Conservation (phyloP, 805 yeast species). For the Yamadazyma insecticola region DNA sequence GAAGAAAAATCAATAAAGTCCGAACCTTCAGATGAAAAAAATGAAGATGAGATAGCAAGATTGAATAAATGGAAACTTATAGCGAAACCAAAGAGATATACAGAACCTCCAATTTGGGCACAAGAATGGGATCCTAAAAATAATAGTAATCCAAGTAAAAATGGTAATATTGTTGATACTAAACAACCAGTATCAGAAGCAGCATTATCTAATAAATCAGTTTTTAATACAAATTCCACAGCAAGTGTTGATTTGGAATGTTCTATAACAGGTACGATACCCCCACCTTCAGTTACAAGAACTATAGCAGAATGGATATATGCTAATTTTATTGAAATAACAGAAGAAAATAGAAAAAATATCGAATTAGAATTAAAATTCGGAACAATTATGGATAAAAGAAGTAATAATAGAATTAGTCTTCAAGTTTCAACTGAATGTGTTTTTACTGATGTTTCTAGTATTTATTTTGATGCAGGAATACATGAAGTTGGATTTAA, state of each 20-base stretch:
- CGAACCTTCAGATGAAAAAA: conserved; percentile 6
- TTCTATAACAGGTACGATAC: conserved; percentile 69
- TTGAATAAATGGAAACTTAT: conserved; percentile 17
- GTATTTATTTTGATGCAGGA: conserved; percentile 59
- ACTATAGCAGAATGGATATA: conserved; percentile 86
- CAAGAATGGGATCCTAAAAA: conserved; percentile 55
- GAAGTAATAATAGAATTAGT: conserved; percentile 55
- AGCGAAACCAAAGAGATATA: conserved; percentile 57
- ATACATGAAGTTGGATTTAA: conserved; percentile 59
- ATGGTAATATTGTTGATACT: neutral
- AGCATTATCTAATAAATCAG: conserved; percentile 18
- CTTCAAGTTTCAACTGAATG: conserved; percentile 69
- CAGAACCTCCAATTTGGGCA: conserved; percentile 79
- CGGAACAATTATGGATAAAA: conserved; percentile 65
- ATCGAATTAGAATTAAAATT: conserved; percentile 73
- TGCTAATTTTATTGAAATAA: conserved; percentile 68
- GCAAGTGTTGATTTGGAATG: conserved; percentile 37
- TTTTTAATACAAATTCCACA: conserved; percentile 27
- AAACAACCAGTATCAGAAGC: neutral
- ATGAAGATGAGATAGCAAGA: conserved; percentile 24
- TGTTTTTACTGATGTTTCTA: conserved; percentile 50
- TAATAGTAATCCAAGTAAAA: neutral
- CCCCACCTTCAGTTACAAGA: conserved; percentile 76
- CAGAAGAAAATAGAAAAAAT: conserved; percentile 45
- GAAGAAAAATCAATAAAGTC: neutral